These are phyloP conservation scores for Pythium monospermum DNA, from an alignment of 352 stramenopile genomes.

Conservation along the genomic window DNA sequence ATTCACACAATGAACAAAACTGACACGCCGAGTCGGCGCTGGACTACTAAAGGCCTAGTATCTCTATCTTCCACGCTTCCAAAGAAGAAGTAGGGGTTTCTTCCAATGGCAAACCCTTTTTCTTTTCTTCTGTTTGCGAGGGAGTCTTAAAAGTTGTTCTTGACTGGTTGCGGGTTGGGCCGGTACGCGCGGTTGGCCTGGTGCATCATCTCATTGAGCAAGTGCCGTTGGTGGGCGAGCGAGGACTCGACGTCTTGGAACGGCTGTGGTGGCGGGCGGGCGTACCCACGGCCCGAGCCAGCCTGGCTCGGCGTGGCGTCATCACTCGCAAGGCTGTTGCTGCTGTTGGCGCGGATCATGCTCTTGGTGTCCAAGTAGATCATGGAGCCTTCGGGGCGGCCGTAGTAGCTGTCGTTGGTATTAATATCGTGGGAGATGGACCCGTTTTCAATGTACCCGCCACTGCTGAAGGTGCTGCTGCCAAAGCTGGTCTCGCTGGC, in stretches of 20 bases:
- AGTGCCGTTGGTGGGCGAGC: conserved; percentile 54
- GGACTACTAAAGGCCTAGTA: no score
- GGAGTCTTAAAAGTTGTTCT: conserved; percentile 5
- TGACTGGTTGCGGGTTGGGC: background rate
- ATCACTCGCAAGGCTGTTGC: background rate
- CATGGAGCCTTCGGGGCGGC: conserved; percentile 10
- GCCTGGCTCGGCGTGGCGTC: background rate
- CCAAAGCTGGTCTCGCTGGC: conserved; percentile 16
- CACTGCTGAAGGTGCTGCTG: conserved; percentile 13
- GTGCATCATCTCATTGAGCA: conserved; percentile 64
- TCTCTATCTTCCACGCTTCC: no score
- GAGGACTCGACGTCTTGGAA: conserved; percentile 41
- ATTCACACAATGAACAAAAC: no score
- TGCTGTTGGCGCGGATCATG: conserved; percentile 11
- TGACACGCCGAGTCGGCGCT: no score
- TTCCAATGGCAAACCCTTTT: conserved; percentile 8
- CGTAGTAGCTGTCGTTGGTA: conserved; percentile 5
- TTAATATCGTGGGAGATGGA: conserved; percentile 2
- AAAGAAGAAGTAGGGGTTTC: no score
- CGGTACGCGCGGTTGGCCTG: conserved; percentile 30
- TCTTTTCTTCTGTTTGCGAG: background rate
- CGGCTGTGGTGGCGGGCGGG: background rate
- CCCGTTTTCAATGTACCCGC: conserved; percentile 8
- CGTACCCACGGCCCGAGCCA: background rate
- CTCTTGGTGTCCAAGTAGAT: conserved; percentile 19